These are phyloP conservation scores for Wickerhamiella kurtzmanii DNA, from an alignment of 805 yeast species.

Conservation along the genomic window DNA sequence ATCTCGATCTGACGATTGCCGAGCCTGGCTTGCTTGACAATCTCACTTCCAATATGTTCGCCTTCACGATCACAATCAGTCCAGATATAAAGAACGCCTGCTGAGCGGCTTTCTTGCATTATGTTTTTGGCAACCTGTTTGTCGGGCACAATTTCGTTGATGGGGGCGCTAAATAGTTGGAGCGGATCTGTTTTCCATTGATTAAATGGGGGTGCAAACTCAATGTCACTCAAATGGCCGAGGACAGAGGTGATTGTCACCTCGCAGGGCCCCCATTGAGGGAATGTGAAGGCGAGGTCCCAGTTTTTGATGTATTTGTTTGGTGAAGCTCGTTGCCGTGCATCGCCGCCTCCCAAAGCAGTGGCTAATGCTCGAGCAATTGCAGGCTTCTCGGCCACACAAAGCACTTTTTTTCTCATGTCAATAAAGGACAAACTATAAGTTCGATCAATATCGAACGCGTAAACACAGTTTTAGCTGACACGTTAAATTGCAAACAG, in stretches of 20 bases:
- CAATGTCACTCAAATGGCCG: constrained; percentile 66
- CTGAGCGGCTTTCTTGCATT: constrained; percentile 42
- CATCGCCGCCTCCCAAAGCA: constrained; percentile 62
- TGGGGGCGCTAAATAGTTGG: constrained; percentile 58
- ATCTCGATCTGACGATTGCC: constrained; percentile 38
- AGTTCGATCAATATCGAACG: no score
- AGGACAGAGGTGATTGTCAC: constrained; percentile 86
- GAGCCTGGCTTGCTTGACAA: constrained; percentile 52
- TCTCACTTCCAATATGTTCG: constrained; percentile 80
- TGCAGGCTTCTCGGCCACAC: constrained; percentile 96
- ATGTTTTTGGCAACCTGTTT: constrained; percentile 52
- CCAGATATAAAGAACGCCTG: constrained; percentile 76
- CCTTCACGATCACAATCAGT: constrained; percentile 98
- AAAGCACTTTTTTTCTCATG: constrained; percentile 36
- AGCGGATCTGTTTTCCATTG: constrained; percentile 60
- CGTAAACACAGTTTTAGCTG: not conserved
- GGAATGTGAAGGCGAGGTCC: constrained; percentile 58
- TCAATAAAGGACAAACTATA: no score
- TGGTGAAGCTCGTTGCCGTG: constrained; percentile 33
- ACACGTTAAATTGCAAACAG: not conserved
- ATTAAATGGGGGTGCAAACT: constrained; percentile 46
- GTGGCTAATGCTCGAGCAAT: constrained; percentile 74
- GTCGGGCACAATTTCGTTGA: constrained; percentile 32
- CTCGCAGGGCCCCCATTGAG: constrained; percentile 47
- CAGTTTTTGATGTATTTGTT: constrained; percentile 65